Percentiles rank a stretch among this genome's conserved stretches.
Evolutionary conservation across 1,284 basidiomycete genomes (phyloP).

Genomic region (Naganishia albida): DNA sequence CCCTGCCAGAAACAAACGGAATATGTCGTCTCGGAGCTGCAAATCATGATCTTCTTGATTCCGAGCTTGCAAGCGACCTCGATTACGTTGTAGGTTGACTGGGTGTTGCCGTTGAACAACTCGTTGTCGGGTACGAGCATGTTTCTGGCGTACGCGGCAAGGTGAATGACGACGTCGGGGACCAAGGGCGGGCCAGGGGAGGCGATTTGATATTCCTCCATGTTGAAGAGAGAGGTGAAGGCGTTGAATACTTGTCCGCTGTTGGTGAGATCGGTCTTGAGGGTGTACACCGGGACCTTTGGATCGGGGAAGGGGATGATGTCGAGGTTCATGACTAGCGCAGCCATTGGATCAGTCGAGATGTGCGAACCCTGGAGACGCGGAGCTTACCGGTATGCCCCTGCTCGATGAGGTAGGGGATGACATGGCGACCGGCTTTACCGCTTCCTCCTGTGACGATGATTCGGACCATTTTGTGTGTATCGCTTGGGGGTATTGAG

Average conservation of each 20-base stretch:
- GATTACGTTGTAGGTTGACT: constrained; percentile 46
- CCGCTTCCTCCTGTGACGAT: constrained; percentile 47
- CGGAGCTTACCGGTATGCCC: constrained; percentile 36
- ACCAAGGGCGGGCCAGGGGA: constrained; percentile 26
- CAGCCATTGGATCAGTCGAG: no score
- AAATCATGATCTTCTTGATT: constrained; percentile 45
- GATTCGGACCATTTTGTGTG: constrained; percentile 39
- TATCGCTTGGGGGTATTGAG: not conserved
- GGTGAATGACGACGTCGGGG: constrained; percentile 44
- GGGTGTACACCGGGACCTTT: constrained; percentile 41
- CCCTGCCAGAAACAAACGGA: constrained; percentile 48
- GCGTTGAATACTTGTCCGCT: constrained; percentile 48
- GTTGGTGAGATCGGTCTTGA: constrained; percentile 46
- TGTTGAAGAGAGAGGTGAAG: constrained; percentile 41
- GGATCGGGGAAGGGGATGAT: constrained; percentile 42
- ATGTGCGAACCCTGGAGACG: no score
- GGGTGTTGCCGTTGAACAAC: constrained; percentile 41
- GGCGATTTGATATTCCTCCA: constrained; percentile 41
- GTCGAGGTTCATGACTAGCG: constrained; percentile 45
- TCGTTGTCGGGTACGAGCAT: constrained; percentile 45
- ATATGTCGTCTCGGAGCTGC: constrained; percentile 44
- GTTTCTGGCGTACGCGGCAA: constrained; percentile 46
- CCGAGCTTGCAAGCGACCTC: constrained; percentile 47
- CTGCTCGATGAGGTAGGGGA: constrained; percentile 44
- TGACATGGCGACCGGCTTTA: constrained; percentile 46